Evolutionary conservation across 75 land plant species (phyloP), one percentile per base, ranked within the genome.

Genomic region (Cunninghamia lanceolata): DNA sequence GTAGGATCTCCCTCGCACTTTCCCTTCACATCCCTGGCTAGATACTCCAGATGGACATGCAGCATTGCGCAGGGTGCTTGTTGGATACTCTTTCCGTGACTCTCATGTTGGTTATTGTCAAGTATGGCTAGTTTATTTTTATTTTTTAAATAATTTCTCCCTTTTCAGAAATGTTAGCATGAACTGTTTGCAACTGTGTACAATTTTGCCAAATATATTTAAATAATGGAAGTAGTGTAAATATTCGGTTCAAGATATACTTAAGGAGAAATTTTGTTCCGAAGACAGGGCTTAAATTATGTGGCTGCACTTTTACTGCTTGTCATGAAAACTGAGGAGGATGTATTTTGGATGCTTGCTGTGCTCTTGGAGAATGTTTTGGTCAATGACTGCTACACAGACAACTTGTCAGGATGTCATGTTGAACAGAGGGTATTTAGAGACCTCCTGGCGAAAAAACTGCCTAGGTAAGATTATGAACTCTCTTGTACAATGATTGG

Each of bases 291-390:
- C 25, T 91, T 98, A 86, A 98, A 98, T 90, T 97, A 88, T 92
- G 96, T 97, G 79, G 98, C 98, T 63, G 98, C 96, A 54, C 76
- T 96, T 86, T 84, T 98, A 76, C 91, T 98, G 92, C 94, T 98
- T 52, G 99, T 98, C 30, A 98, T 98, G 99, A 98, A 94, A 87
- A 96, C 93, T 25, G 99, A 98, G 85, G 99, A 98, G 85, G 99
- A 98, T 87, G 99, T 99, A 50, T 98, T 96, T 85, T 98, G 99
- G 99, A 95, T 98, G 98, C 95, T 98, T 42, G 95, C 99, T 84
- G 96, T 95, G 77, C 96, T 98, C 28, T 83, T 98, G 68, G 99
- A 98, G 86, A 92, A 96, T 92, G 99, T 98, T 28, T 79, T 98
- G 54, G 96, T 96, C 71, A 91, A 90, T 90, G 98, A 96, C 81